These are phyloP conservation scores for Ambrosiella xylebori DNA, from an alignment of 2,329 filamentous ascomycete species.

Conservation along the genomic window DNA sequence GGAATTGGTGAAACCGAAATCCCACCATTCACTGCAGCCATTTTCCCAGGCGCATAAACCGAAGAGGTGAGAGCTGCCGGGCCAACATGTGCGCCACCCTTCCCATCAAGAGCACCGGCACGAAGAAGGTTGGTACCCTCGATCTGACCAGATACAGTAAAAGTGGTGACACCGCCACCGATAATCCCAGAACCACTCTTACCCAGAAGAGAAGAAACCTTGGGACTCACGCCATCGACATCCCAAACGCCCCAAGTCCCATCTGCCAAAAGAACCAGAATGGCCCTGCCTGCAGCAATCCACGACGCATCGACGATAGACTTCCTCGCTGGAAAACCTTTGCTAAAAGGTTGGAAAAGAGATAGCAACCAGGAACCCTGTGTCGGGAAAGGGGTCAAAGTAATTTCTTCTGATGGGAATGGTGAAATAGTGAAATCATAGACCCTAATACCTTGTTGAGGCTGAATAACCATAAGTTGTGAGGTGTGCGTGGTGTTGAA, in stretches of 20 bases:
- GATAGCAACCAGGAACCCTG: constrained; percentile 50
- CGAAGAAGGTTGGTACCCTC: constrained; percentile 41
- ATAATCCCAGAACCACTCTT: constrained; percentile 34
- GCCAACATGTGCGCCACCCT: constrained; percentile 23
- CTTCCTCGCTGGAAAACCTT: constrained; percentile 34
- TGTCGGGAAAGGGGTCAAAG: constrained; percentile 32
- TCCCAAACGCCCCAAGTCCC: constrained; percentile 55
- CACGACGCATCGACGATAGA: constrained; percentile 44
- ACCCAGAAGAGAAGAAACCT: constrained; percentile 29
- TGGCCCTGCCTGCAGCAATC: constrained; percentile 41
- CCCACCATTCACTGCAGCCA: constrained; percentile 34
- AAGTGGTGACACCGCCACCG: constrained; percentile 40
- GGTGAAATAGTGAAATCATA: constrained; percentile 43
- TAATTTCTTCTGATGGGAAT: constrained; percentile 33
- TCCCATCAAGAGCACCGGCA: constrained; percentile 20
- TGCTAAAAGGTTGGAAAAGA: constrained; percentile 39
- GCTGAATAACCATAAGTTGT: constrained; percentile 39
- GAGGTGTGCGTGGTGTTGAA: constrained; percentile 44
- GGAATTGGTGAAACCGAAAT: constrained; percentile 32
- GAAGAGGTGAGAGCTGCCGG: constrained; percentile 26
- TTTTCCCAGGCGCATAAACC: constrained; percentile 29
- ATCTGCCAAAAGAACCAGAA: constrained; percentile 41
- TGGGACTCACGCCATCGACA: constrained; percentile 38
- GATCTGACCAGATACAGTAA: constrained; percentile 40
- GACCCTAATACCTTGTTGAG: constrained; percentile 38